Evolutionary conservation across 2,329 filamentous ascomycete species (phyloP), one percentile per base, ranked within the genome.

Genomic region (Penicillium sp.): DNA sequence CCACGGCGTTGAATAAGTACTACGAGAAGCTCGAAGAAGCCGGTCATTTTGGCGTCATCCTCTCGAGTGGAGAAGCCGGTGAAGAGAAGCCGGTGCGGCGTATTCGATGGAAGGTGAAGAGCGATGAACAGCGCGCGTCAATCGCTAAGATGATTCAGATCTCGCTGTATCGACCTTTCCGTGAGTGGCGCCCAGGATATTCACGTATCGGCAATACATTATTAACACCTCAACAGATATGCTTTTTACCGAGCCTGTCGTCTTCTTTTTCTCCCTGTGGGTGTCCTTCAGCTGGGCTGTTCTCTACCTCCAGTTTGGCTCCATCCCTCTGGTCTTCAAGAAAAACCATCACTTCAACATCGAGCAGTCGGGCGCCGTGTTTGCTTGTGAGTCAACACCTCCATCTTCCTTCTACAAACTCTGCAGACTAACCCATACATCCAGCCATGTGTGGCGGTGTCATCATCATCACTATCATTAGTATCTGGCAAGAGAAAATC

Each of bases 261-360:
- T 84, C 1, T 74, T 59, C 9, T 79, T 82, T 72, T 96, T 96
- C 72, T 89, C 85, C 0, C 74, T 95, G 0, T 96, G 90, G 90
- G 85, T 89, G 0, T 78, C 87, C 0, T 96, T 96, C 66, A 84
- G 84, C 16, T 96, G 90, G 90, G 89, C 86, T 0, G 79, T 95
- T 0, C 78, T 96, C 0, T 96, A 95, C 66, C 74, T 95, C 14
- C 88, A 86, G 10, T 91, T 95, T 57, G 81, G 81, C 11, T 85
- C 87, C 1, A 80, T 95, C 4, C 87, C 89, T 0, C 77, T 93
- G 3, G 82, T 95, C 20, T 94, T 93, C 67, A 61, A 73, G 18
- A 77, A 73, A 4, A 82, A 80, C 36, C 82, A 91, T 63, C 70
- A 73, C 55, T 91, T 94, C 71, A 77, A 75, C 49, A 70, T 83